Conservation (phyloP, 2,329 filamentous ascomycete genomes). For the Botrytis fragariae region DNA sequence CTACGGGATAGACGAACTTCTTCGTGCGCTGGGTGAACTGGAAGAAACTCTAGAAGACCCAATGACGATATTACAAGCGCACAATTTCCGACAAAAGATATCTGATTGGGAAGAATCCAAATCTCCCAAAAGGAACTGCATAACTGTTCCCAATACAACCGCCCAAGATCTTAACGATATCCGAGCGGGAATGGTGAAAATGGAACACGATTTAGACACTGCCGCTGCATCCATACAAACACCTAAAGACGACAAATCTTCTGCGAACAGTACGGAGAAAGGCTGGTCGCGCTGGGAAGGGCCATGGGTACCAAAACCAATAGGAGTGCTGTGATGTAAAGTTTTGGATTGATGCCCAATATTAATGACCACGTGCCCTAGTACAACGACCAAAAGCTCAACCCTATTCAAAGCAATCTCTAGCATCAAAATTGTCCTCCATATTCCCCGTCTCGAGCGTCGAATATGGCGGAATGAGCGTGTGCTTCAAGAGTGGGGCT, state of each 20-base stretch:
- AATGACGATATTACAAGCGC: slow-evolving; percentile 23
- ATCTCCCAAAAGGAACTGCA: neutral
- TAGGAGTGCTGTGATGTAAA: slow-evolving; percentile 21
- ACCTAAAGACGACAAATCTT: neutral
- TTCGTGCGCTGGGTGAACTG: slow-evolving; percentile 30
- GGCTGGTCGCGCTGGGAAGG: slow-evolving; percentile 25
- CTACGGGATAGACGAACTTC: slow-evolving; percentile 29
- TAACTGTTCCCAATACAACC: neutral
- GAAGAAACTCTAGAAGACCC: slow-evolving; percentile 26
- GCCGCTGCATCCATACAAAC: neutral
- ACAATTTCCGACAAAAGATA: slow-evolving; percentile 47
- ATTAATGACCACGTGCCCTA: neutral
- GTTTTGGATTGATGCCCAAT: neutral
- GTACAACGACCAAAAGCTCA: neutral
- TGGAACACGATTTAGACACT: slow-evolving; percentile 27
- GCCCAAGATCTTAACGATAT: slow-evolving; percentile 25
- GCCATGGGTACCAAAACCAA: slow-evolving; percentile 28
- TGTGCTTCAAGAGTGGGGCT: neutral
- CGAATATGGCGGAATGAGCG: slow-evolving; percentile 1
- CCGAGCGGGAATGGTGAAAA: slow-evolving; percentile 27
- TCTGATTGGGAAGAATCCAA: slow-evolving; percentile 26
- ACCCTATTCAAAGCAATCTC: neutral
- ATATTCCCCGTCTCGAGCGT: neutral
- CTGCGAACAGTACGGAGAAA: neutral
- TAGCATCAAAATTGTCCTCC: neutral